A percentile compares a stretch with the other conserved stretches of the same genome.
Conservation (phyloP, 2,329 filamentous ascomycete species). For the Colletotrichum nymphaeae region DNA sequence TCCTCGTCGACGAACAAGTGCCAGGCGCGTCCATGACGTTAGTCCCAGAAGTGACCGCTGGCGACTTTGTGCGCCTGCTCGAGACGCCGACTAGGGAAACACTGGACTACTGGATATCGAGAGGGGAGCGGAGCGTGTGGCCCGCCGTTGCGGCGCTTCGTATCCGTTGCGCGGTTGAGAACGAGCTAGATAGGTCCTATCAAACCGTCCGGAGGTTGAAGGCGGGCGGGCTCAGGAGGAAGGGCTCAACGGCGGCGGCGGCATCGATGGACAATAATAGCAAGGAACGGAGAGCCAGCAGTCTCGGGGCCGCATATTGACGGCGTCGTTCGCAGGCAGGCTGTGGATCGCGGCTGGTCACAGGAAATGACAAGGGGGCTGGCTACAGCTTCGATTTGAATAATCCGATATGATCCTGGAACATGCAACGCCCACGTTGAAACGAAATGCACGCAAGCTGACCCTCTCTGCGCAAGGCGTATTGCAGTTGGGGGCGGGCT, state of each 20-base stretch:
- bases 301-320: constrained; percentile 34
- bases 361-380: neutral
- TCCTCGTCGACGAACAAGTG: constrained; percentile 85
- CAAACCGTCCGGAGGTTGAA: constrained; percentile 78
- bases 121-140: constrained; percentile 91
- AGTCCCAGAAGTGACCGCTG: constrained; percentile 79
- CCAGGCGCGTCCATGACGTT: constrained; percentile 83
- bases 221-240: constrained; percentile 61
- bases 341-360: neutral
- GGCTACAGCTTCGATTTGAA: neutral
- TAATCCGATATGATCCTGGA: neutral
- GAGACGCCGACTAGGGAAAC: constrained; percentile 82
- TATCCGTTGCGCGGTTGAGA: constrained; percentile 86
- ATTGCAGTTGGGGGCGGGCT: constrained; percentile 6
- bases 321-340: constrained; percentile 1
- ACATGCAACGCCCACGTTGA: neutral
- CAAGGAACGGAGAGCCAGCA: constrained; percentile 38
- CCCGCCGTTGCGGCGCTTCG: constrained; percentile 85
- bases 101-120: constrained; percentile 85
- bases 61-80: constrained; percentile 83
- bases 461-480: neutral
- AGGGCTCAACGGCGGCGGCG: constrained; percentile 45
- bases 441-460: neutral
- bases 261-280: constrained; percentile 26
- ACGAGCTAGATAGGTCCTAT: constrained; percentile 88